Evolutionary conservation across 306 rosid genomes (phyloP), one percentile per base, ranked within the genome.

Genomic region (Begonia loranthoides): DNA sequence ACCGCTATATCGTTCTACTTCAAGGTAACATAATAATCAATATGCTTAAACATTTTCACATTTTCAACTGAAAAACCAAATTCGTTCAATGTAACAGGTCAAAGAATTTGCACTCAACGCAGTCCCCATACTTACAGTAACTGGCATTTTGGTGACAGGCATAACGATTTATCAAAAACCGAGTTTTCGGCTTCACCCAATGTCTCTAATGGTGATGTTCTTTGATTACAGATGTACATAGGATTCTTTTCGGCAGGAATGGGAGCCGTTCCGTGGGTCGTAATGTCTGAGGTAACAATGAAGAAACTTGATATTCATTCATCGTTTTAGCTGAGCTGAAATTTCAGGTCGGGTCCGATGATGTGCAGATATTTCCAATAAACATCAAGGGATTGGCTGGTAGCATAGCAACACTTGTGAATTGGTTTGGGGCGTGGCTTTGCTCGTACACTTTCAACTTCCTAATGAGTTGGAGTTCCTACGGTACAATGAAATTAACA

Each of bases 201-300:
- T 28, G 36, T 28, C 36, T 28, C 9, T 28, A 28, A 28, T 28
- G 36, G 36, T 28, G 36, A 28, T 28, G 4, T 28, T 5, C 17
- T 48, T 50, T 45, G 15, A n/a, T 50, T 59, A 60, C 87, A 87
- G 96, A 67, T 78, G 33, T 87, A 73, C 41, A 64, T 87, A 48
- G 79, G 90, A 47, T 66, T 61, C 44, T 87, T 65, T 78, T 72
- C 96, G 15, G 68, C 78, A 39, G 96, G 96, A 59, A 51, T 83
- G 68, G 94, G 96, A 55, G 62, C 94, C 13, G 87, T 87, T 50
- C 94, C 96, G 34, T 83, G 96, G 96, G 76, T 87, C 66, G 78
- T 83, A 44, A 87, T 87, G 96, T 87, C 96, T 41, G 96, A 83
- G 94, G 96, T 83, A 83, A 66, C 10, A 15, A 15, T 48, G 13